Evolutionary conservation across 805 yeast species (phyloP), one percentile per base, ranked within the genome.

Genomic region (Phaffomyces antillensis): DNA sequence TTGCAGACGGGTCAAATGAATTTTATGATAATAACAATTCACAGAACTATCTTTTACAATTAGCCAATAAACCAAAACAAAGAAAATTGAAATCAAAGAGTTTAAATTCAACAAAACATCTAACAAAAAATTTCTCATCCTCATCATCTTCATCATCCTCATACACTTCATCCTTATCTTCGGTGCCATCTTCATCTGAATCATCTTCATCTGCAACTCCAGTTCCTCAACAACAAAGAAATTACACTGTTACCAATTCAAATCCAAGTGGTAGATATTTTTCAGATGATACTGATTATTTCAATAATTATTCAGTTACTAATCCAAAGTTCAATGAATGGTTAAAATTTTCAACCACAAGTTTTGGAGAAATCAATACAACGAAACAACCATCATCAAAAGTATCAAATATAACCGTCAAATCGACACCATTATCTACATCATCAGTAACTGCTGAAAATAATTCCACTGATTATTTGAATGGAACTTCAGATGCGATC

Each of bases 21-120:
- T 69, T 47, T 47, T 71, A 73, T 70, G 76, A 71, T 52, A 71
- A 64, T 54, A 71, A 71, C 50, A 48, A 60, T 30, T 50, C 52
- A 13, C 54, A 58, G 28, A 68, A 71, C 48, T 71, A 64, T 48
- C 62, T 61, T 43, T 60, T 79, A 18, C 51, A 55, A n/a, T 42
- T 56, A 43, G 48, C 51, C 20, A 48, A 44, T 40, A 51, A 51
- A 32, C 39, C 46, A 34, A 51, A 47, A 41, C 45, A 47, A 20
- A 44, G 40, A 36, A 42, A 44, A 28, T 23, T 40, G 5, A 44
- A 30, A 28, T n/a, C 23, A 8, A 40, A 23, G 15, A 3, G n/a
- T 24, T 25, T 44, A 11, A 40, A 17, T 17, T 33, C 43, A 15
- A 16, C 40, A 15, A 44, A 44, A 24, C 47, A 44, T 18, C n/a